Base-by-base conservation (phyloP, 2,329 filamentous ascomycete genomes). In the Aureobasidium sp. region DNA sequence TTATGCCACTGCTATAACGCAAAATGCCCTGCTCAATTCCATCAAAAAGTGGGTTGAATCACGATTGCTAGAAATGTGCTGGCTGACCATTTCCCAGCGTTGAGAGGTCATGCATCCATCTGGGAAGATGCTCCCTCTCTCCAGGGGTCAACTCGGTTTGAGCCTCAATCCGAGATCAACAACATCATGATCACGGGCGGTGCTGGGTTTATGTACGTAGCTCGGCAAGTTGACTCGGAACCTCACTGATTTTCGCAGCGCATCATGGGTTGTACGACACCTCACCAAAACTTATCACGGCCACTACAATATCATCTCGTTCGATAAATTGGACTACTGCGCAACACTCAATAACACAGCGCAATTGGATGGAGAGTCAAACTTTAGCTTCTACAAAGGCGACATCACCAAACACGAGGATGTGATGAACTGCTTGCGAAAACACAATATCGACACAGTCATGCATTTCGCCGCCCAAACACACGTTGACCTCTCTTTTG, bases 401-500 rank as follows among this genome's bases (percentile, higher is more conserved):
- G 92, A 95, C 73, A 89, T 95, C 70, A 94, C 91, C 38, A 89
- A 91, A 69, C 89, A 90, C 1, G 81, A 83, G 8, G 88, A 93
- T 72, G 91, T 95, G 3, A 84, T 92, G 69, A 86, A 88, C 71
- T 93, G 90, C 74, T 85, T 95, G 74, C 86, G 91, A 76, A 86
- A 88, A 67, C 84, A 93, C 80, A 85, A 88, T 40, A 91, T 95
- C 72, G 93, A 95, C 76, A 94, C 92, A 61, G 86, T 96, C 68
- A 89, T 95, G 77, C 93, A 95, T 78, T 94, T 96, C 73, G 93
- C 93, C 4, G 93, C 93, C n/a, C 91, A 94, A 79, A 93, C 91
- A 10, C 93, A 95, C 75, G 93, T 96, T 59, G 92, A 95, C 73
- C 79, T 94, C 72, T 93, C 91, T 75, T 96, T 96, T 73, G 91